Evolutionary conservation across 1,139 yeast genomes (phyloP), one percentile per base, ranked within the genome.

Genomic region (Blastobotrys elegans): DNA sequence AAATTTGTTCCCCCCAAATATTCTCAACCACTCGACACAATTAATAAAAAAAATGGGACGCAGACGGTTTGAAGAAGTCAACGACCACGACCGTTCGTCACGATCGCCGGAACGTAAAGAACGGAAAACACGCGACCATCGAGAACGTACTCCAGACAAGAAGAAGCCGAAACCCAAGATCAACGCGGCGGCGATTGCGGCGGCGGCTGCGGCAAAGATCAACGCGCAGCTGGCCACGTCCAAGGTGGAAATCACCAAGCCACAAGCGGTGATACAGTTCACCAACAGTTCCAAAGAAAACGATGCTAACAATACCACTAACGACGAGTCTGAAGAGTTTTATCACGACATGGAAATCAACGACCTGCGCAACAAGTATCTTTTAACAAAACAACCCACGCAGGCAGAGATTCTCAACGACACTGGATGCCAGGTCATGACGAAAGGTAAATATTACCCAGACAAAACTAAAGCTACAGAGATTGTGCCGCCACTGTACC

Each of bases 381-480:
- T 68, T 45, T 56, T 68, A 43, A 67, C 72, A 24, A 68, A 68
- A 49, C 64, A 57, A 11, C 58, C 62, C 20, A 67, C 71, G 1
- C 69, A 62, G 47, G 53, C 53, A 4, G 54, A 53, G 48, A 66
- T 67, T 34, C 51, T 54, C 35, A 51, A 57, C 13, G 62, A 61
- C 32, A 62, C 65, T 4, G 70, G 70, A 2, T 67, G 68, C 30
- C 58, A 53, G 13, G 64, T 68, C 11, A 56, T 61, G 4, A 64
- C 71, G 4, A 57, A 63, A 13, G 72, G 72, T 30, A 54, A 67
- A 43, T 68, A 68, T 50, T 68, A 64, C 40, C 72, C 72, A 2
- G 71, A 68, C 46, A 58, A 60, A 39, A 48, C 64, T 2, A 53
- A 56, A 53, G 70, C 72, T 2, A 63, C 70, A 0, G 66, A 60